These are phyloP conservation scores for button mushroom (Agaricus bisporus) DNA, from an alignment of 768 basidiomycete species.

Conservation along the genomic window DNA sequence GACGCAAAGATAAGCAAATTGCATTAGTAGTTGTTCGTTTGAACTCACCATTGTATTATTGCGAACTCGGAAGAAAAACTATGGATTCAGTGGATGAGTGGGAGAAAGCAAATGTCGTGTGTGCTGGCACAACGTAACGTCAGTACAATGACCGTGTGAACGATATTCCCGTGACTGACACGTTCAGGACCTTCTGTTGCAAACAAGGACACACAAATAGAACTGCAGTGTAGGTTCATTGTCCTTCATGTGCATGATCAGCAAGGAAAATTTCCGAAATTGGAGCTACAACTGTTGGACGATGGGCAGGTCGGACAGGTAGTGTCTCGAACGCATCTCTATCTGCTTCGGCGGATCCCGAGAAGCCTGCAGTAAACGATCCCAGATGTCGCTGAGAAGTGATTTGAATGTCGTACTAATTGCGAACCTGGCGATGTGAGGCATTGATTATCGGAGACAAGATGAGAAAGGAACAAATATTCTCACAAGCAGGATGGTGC, in stretches of 20 bases:
- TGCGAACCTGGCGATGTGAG: too few species aligned
- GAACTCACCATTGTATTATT: slow-evolving; percentile 33
- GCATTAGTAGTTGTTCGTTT: not conserved
- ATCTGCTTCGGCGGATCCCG: not conserved
- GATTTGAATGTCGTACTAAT: too few species aligned
- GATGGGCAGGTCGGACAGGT: not conserved
- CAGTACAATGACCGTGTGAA: slow-evolving; percentile 24
- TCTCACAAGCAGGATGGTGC: not conserved
- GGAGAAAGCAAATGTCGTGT: slow-evolving; percentile 17
- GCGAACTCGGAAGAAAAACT: slow-evolving; percentile 13
- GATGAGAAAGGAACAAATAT: not conserved
- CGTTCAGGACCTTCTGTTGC: slow-evolving; percentile 14
- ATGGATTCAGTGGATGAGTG: slow-evolving; percentile 11
- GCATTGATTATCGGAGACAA: not conserved
- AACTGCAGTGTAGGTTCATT: too few species aligned
- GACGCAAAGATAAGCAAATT: not conserved
- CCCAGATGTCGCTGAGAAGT: too few species aligned
- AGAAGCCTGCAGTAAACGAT: too few species aligned
- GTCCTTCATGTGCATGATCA: too few species aligned
- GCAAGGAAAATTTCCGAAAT: not conserved
- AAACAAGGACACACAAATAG: slow-evolving; percentile 1
- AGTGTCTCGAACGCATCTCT: not conserved
- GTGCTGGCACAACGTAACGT: slow-evolving; percentile 25
- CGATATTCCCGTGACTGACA: slow-evolving; percentile 22
- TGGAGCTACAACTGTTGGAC: too few species aligned